Evolutionary conservation across 2,329 filamentous ascomycete genomes (phyloP), one percentile per base, ranked within the genome.

Genomic region (Orbilia blumenaviensis): DNA sequence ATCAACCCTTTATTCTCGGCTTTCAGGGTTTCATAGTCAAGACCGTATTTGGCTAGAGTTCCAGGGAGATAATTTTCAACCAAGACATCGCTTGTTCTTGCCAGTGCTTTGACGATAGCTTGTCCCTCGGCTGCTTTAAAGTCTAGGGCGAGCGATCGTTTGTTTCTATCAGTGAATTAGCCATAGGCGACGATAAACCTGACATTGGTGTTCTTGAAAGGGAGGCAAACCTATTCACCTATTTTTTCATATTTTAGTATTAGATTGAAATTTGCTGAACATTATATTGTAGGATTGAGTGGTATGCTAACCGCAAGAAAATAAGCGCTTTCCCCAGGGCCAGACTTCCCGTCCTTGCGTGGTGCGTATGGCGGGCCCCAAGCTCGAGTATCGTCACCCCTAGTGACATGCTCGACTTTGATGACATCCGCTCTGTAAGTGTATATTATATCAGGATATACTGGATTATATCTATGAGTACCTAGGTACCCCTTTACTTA

Each of bases 41-140:
- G 89, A 21, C 87, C 85, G 82, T 99, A 99, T 84, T 97, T 98
- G 82, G 91, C 91, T 12, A 99, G 85, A 0, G 91, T 90, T 0
- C 92, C 93, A 0, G 95, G 95, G 0, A 99, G 88, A 82, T 98
- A 99, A 81, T 99, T 99, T 82, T 99, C 95, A 0, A 99, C 95
- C 0, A 99, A 86, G 4, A 99, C 91, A 82, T 99, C 95, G 81
- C 92, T 95, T 81, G 92, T 89, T 76, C 90, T 89, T 1, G 89
- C 93, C 0, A 99, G 88, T 80, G 90, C 89, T 83, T 97, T 94
- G 3, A 99, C 86, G 69, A 99, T 93, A 10, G 92, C 89, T 23
- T 97, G 90, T 6, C 95, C 95, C 0, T 90, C 88, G 27, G 89
- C 87, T 80, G 96, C 89, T 80, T 95, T 92, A 81, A 99, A 99